Evolutionary conservation across 2,329 filamentous ascomycete genomes (phyloP).

Genomic region (Pseudogymnoascus sp.): DNA sequence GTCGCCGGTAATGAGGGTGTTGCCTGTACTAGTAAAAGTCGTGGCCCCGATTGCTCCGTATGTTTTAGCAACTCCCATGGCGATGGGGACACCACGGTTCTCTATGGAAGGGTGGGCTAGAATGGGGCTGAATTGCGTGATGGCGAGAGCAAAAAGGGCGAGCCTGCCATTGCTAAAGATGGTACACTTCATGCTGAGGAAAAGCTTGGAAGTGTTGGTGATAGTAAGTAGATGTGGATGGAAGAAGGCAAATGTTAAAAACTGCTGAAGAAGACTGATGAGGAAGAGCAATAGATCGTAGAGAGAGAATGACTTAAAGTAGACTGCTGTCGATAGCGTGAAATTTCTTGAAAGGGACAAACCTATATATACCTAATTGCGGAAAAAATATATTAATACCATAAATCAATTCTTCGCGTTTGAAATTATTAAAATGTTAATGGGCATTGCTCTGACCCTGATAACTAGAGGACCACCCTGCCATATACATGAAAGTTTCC

Average conservation of each 20-base stretch:
- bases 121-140: conserved; percentile 7
- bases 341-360: not conserved
- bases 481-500: not conserved
- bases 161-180: not conserved
- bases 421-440: not conserved
- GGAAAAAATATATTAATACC: not conserved
- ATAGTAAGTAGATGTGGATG: not conserved
- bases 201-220: not conserved
- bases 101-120: conserved; percentile 8
- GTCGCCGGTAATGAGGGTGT: conserved; percentile 11
- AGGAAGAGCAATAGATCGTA: not conserved
- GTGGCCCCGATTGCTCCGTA: conserved; percentile 11
- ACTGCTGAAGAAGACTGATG: not conserved
- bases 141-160: conserved; percentile 5
- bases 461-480: not conserved
- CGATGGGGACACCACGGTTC: conserved; percentile 6
- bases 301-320: not conserved
- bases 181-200: not conserved
- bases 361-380: not conserved
- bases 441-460: not conserved
- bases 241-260: not conserved
- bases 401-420: not conserved
- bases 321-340: not conserved
- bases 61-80: conserved; percentile 9
- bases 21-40: conserved; percentile 10